Percentiles rank a stretch among this genome's conserved stretches.
Conservation (phyloP, 2,329 filamentous ascomycete species). For the Grosmannia penicillata region DNA sequence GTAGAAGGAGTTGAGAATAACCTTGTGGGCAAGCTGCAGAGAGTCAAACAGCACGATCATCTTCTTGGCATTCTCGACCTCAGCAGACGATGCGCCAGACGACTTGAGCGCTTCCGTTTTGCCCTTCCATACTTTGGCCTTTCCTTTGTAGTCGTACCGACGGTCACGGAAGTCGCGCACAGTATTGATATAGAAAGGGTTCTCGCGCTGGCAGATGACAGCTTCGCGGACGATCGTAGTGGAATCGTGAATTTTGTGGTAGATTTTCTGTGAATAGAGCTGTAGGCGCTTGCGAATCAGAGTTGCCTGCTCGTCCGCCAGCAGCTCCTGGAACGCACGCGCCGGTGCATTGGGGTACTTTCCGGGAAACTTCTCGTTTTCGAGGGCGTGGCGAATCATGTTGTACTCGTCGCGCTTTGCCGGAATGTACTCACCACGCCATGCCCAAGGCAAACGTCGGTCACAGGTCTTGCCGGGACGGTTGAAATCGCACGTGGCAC, state of each 20-base stretch:
- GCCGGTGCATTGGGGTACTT: conserved; percentile 54
- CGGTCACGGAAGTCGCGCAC: conserved; percentile 93
- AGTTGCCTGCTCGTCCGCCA: conserved; percentile 64
- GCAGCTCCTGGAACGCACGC: conserved; percentile 68
- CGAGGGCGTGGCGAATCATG: conserved; percentile 86
- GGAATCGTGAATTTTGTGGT: conserved; percentile 95
- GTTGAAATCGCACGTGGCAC: conserved; percentile 96
- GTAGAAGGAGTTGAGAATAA: conserved; percentile 98
- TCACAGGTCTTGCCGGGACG: conserved; percentile 95
- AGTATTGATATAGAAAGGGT: conserved; percentile 95
- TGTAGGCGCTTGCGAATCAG: conserved; percentile 78
- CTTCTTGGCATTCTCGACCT: conserved; percentile 92
- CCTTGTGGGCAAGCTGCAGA: conserved; percentile 91
- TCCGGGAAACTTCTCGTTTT: conserved; percentile 85
- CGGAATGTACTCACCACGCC: conserved; percentile 93
- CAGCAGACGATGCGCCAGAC: conserved; percentile 56
- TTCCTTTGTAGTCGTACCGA: conserved; percentile 95
- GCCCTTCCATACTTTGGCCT: conserved; percentile 96
- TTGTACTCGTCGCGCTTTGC: conserved; percentile 98
- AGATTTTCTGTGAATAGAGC: conserved; percentile 94
- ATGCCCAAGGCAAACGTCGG: conserved; percentile 85
- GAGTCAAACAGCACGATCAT: conserved; percentile 97
- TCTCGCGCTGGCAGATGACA: conserved; percentile 95
- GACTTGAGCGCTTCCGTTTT: conserved; percentile 81
- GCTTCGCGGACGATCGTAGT: conserved; percentile 88